Percentiles rank a stretch among this genome's conserved stretches.
Conservation (phyloP, 495 filamentous ascomycete genomes). For the Tuber magnatum region DNA sequence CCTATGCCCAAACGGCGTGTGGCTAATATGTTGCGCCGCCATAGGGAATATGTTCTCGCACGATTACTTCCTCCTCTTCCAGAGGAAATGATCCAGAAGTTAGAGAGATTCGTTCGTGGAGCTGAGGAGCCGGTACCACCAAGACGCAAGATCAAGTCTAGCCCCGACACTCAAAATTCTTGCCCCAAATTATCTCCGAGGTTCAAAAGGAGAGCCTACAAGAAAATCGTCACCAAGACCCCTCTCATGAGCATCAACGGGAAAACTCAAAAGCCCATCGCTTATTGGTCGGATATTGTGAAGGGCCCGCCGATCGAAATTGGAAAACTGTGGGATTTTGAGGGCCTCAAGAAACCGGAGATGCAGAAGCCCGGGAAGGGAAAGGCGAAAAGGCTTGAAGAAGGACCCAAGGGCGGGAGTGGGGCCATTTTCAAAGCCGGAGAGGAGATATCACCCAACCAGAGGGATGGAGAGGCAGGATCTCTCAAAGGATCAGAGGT, state of each 20-base stretch:
- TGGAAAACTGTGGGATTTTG: slow-evolving; percentile 29
- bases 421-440: background rate
- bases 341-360: slow-evolving; percentile 11
- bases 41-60: slow-evolving; percentile 53
- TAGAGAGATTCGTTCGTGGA: slow-evolving; percentile 56
- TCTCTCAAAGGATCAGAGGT: background rate
- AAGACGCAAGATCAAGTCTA: slow-evolving; percentile 35
- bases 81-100: slow-evolving; percentile 53
- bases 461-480: background rate
- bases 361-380: background rate
- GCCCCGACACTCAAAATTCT: slow-evolving; percentile 8
- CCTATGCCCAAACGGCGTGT: slow-evolving; percentile 50
- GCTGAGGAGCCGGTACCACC: slow-evolving; percentile 45
- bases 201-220: slow-evolving; percentile 34
- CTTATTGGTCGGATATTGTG: slow-evolving; percentile 12
- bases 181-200: slow-evolving; percentile 25
- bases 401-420: background rate
- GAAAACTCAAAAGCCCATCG: slow-evolving; percentile 16
- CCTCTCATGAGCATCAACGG: slow-evolving; percentile 19
- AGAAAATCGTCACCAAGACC: slow-evolving; percentile 21
- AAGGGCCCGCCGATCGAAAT: slow-evolving; percentile 13
- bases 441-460: background rate
- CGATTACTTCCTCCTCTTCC: slow-evolving; percentile 68
- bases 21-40: slow-evolving; percentile 54
- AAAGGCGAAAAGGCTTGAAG: background rate